Evolutionary conservation across 192 early-diverging fungal genomes (phyloP).

Genomic region (Coemansia sp.): DNA sequence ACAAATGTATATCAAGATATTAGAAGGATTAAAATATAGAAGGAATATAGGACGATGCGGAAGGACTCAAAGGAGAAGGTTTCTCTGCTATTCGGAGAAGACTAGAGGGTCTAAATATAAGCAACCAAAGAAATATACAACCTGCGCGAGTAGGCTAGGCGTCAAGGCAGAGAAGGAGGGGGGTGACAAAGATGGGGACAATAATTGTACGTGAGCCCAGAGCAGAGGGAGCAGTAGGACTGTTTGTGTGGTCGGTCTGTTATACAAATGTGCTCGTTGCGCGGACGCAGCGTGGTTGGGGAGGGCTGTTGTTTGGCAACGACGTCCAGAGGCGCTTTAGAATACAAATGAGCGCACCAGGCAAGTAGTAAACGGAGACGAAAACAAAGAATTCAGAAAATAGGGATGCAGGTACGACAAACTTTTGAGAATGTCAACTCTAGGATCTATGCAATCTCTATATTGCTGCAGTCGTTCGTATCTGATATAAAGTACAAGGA

Average conservation of each 20-base stretch:
- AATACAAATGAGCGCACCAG: background rate
- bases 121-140: background rate
- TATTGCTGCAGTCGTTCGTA: background rate
- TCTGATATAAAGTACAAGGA: background rate
- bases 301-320: constrained; percentile 1
- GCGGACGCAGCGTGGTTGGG: background rate
- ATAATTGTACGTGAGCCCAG: constrained; percentile 9
- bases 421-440: background rate
- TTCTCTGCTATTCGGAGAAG: background rate
- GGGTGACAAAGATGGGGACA: constrained; percentile 4
- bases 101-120: constrained; percentile 4
- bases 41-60: background rate
- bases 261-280: background rate
- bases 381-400: constrained; percentile 6
- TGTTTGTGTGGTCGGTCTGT: background rate
- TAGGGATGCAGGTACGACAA: constrained; percentile 8
- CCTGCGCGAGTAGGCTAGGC: background rate
- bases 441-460: background rate
- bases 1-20: background rate
- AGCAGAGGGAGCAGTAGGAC: constrained; percentile 1
- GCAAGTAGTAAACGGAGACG: constrained; percentile 4
- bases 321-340: background rate
- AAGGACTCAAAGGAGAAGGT: background rate
- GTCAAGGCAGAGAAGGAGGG: background rate
- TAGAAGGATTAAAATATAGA: background rate